Evolutionary conservation across 768 basidiomycete species (phyloP).

Genomic region (Podaxis mareebaensis): DNA sequence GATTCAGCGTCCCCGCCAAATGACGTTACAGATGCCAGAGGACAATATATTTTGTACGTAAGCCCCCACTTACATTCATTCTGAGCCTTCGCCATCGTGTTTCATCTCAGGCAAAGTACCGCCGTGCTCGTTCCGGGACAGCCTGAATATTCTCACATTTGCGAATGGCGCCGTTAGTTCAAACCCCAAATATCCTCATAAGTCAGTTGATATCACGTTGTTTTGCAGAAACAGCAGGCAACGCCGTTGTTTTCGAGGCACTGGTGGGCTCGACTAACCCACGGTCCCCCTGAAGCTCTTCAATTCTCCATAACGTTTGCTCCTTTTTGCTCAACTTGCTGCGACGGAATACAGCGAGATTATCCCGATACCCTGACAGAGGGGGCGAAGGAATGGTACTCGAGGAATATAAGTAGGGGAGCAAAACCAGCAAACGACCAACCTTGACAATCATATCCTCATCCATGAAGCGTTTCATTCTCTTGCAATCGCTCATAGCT

Average conservation of each 20-base stretch:
- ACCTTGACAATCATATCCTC: background rate
- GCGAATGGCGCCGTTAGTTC: background rate
- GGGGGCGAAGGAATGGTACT: background rate
- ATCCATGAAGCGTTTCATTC: conserved; percentile 2
- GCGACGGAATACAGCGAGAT: background rate
- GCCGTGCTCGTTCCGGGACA: background rate
- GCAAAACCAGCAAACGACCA: background rate
- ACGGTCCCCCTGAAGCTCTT: background rate
- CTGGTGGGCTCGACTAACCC: background rate
- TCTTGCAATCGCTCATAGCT: conserved; percentile 7
- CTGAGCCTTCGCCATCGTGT: background rate
- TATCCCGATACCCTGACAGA: too few relatives aligned
- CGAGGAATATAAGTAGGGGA: background rate
- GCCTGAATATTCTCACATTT: background rate
- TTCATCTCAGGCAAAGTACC: background rate
- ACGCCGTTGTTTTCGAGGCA: background rate
- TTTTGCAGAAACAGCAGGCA: background rate
- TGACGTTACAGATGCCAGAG: background rate
- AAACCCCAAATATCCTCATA: background rate
- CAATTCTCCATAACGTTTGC: background rate
- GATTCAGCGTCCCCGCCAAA: background rate
- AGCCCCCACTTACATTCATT: background rate
- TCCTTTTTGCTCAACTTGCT: background rate
- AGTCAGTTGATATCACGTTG: background rate
- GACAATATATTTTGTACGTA: background rate